These are phyloP conservation scores for Lyophyllum shimeji DNA, from an alignment of 768 basidiomycete genomes.

Conservation along the genomic window DNA sequence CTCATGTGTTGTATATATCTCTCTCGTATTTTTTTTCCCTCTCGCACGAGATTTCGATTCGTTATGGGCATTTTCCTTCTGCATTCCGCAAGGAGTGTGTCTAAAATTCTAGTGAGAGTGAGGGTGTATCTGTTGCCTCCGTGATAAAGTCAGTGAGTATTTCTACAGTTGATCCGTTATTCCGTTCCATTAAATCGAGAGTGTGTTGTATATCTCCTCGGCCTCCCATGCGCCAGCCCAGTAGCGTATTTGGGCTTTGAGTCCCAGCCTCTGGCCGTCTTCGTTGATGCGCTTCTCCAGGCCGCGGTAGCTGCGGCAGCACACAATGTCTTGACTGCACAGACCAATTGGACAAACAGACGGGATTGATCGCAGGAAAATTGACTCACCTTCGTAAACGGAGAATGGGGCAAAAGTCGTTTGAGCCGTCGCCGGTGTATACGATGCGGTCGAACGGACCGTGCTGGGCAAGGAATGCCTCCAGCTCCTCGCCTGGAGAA, in stretches of 20 bases:
- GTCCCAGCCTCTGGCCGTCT: slow-evolving; percentile 63
- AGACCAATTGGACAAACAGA: background rate
- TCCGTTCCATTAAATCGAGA: slow-evolving; percentile 24
- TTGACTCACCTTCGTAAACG: slow-evolving; percentile 67
- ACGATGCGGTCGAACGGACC: slow-evolving; percentile 74
- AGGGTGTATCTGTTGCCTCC: background rate
- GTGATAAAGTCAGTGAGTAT: background rate
- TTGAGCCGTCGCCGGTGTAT: slow-evolving; percentile 92
- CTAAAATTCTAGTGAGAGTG: slow-evolving; percentile 8
- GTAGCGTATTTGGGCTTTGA: slow-evolving; percentile 72
- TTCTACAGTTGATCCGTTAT: background rate
- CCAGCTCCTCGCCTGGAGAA: slow-evolving; percentile 83
- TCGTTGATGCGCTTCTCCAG: slow-evolving; percentile 75
- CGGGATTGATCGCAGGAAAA: background rate
- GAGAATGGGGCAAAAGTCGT: slow-evolving; percentile 94
- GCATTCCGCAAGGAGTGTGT: background rate
- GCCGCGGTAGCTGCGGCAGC: slow-evolving; percentile 78
- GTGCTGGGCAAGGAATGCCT: slow-evolving; percentile 68
- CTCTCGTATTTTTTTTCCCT: slow-evolving; percentile 3
- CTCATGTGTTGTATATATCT: slow-evolving; percentile 17
- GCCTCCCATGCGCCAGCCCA: slow-evolving; percentile 98
- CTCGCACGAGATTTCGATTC: slow-evolving; percentile 14
- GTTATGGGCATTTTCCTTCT: background rate
- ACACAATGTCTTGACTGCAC: slow-evolving; percentile 74
- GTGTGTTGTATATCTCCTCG: slow-evolving; percentile 70